Evolutionary conservation across 345 rosid species (phyloP), one percentile per base, ranked within the genome.

Genomic region (Citrus reticulata): DNA sequence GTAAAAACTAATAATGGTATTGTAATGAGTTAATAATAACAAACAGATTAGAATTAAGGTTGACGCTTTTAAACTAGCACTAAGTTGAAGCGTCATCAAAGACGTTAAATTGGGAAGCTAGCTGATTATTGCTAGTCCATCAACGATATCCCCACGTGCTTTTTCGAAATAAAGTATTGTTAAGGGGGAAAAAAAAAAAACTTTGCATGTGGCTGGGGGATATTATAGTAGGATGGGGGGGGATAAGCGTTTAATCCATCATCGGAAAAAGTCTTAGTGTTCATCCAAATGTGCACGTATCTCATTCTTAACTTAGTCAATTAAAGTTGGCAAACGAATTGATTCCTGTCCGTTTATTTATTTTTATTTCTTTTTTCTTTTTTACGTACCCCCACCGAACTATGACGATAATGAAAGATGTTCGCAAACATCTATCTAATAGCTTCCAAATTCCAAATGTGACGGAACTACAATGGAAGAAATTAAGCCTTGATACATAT

Each of bases 181-280:
- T 5, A 17, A 54, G 17, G n/a, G 4, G 30, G 32, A 30, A 30
- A 30, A 29, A 29, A 1, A 29, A 30, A 64, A 30, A 19, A 4
- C 24, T 4, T 2, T 6, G 37, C 9, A 19, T 0, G 19, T 0
- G 4, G 69, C 0, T 0, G 4, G 69, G 0, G 46, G 46, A 20
- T 35, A 34, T 20, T 35, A 16, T 54, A 1, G 58, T 17, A 2
- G 22, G 42, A 46, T 1, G n/a, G 58, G 46, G 6, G 34, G 35
- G 35, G 35, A 34, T 34, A 34, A 34, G 35, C 35, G 35, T 34
- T 25, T 69, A 69, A 42, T 6, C 58, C 34, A n/a, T 49, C 58
- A 24, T 7, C 17, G 5, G 17, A 42, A 40, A 69, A 69, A 69
- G 34, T 69, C 58, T 25, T 25, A 14, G 27, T 69, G 35, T 49